Conservation (phyloP, 257 asterid species). For the Rubia yunnanensis region DNA sequence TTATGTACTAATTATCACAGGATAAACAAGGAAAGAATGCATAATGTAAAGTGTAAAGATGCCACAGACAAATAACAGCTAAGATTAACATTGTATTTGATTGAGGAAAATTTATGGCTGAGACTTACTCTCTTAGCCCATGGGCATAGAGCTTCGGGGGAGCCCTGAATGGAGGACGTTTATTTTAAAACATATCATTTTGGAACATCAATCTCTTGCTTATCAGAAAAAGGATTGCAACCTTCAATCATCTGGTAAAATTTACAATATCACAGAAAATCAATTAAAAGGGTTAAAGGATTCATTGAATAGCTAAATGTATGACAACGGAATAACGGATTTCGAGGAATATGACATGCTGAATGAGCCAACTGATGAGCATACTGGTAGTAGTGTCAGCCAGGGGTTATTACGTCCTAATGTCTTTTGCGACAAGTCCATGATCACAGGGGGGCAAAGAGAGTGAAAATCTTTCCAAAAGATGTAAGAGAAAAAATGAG, state of each 20-base stretch:
- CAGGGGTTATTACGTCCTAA: not conserved
- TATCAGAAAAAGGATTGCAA: slow-evolving; percentile 50
- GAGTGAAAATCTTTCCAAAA: not conserved
- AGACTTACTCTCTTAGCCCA: slow-evolving; percentile 66
- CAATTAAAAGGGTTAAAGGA: not conserved
- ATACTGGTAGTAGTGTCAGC: not conserved
- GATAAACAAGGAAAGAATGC: not conserved
- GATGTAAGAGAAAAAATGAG: not conserved
- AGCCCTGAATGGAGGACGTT: slow-evolving; percentile 81
- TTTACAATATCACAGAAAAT: not conserved
- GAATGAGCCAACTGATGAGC: not conserved
- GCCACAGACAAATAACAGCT: not conserved
- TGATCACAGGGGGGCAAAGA: not conserved
- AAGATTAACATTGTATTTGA: not conserved
- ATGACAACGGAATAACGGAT: not conserved
- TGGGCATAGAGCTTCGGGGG: slow-evolving; percentile 48
- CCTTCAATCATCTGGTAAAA: slow-evolving; percentile 78
- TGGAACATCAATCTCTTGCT: slow-evolving; percentile 59
- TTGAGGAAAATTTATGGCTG: slow-evolving; percentile 14
- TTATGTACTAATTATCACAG: not conserved
- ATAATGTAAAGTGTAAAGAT: not conserved
- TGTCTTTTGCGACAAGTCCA: not conserved
- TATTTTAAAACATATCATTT: slow-evolving; percentile 60
- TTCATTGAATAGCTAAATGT: not conserved
- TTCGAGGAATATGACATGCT: not conserved